Evolutionary conservation across 192 early-diverging fungal species (phyloP).

Genomic region (Dissophora ornata): DNA sequence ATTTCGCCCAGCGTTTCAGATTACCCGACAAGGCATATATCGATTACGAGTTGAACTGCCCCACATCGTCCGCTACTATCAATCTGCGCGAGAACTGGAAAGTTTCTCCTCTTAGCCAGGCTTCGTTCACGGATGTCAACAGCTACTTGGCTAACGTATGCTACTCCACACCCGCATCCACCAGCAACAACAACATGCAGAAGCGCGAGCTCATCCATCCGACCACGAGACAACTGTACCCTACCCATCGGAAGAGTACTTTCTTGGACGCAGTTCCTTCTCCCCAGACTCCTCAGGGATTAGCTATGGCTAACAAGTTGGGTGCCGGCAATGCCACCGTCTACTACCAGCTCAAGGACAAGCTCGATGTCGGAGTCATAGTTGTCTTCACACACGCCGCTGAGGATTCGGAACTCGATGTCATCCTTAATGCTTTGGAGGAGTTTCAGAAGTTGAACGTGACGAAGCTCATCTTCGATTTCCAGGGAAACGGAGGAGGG

Average conservation of each 20-base stretch:
- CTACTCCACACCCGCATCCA: too few relatives aligned
- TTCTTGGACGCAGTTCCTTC: constrained; percentile 4
- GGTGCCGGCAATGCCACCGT: constrained; percentile 5
- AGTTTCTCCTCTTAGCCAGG: background rate
- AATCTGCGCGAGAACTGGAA: background rate
- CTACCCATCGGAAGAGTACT: background rate
- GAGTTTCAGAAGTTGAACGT: background rate
- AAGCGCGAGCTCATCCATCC: background rate
- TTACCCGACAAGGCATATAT: background rate
- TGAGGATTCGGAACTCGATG: background rate
- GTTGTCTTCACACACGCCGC: constrained; percentile 8
- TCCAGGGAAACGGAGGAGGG: constrained; percentile 27
- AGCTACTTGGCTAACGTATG: constrained; percentile 2
- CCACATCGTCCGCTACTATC: background rate
- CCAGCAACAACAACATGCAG: background rate
- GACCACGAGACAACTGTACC: background rate
- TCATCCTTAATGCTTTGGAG: background rate
- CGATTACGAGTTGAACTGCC: constrained; percentile 13
- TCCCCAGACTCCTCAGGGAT: background rate
- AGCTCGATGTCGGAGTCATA: constrained; percentile 33
- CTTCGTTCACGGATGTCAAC: background rate
- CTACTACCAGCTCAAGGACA: constrained; percentile 15
- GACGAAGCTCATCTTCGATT: constrained; percentile 30
- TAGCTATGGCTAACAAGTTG: constrained; percentile 2
- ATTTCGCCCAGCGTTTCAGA: background rate